Conservation (phyloP, 176 grass and related monocot genomes). For the Phragmites australis region DNA sequence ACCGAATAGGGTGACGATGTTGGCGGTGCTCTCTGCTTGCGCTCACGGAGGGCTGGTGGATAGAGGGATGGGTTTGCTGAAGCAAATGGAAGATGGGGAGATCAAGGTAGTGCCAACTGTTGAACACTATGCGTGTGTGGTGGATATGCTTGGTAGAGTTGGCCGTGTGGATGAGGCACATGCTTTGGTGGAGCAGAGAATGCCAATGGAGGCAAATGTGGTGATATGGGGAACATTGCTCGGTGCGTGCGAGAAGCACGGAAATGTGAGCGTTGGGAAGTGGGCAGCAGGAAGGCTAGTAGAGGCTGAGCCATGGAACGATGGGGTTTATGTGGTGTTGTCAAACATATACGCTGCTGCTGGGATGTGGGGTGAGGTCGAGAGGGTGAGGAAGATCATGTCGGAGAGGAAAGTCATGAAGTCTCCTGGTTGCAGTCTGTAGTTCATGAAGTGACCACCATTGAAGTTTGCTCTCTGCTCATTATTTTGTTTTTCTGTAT, state of each 20-base stretch:
- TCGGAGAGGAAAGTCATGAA: constrained; percentile 41
- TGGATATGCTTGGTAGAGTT: constrained; percentile 60
- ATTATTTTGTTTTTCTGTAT: background rate
- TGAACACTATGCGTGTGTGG: constrained; percentile 39
- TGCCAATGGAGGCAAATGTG: constrained; percentile 48
- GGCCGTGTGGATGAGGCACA: constrained; percentile 39
- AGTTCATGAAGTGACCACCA: constrained; percentile 19
- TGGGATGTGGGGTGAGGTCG: constrained; percentile 42
- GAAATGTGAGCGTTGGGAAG: constrained; percentile 35
- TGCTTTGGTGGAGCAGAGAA: constrained; percentile 41
- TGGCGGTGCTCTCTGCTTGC: constrained; percentile 44
- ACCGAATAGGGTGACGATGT: constrained; percentile 50
- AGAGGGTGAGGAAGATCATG: constrained; percentile 52
- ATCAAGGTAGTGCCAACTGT: constrained; percentile 34
- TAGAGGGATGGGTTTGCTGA: constrained; percentile 40
- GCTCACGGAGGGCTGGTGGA: constrained; percentile 34
- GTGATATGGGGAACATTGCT: constrained; percentile 58
- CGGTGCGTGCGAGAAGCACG: constrained; percentile 52
- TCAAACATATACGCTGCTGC: constrained; percentile 46
- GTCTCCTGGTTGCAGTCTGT: constrained; percentile 39
- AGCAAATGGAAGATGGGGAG: constrained; percentile 44
- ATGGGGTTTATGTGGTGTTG: constrained; percentile 53
- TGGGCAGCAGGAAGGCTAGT: constrained; percentile 31
- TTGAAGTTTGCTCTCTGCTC: background rate
- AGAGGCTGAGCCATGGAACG: constrained; percentile 50